Base-by-base conservation (phyloP, 2,329 filamentous ascomycete genomes). In the Purpureocillium takamizusanense region DNA sequence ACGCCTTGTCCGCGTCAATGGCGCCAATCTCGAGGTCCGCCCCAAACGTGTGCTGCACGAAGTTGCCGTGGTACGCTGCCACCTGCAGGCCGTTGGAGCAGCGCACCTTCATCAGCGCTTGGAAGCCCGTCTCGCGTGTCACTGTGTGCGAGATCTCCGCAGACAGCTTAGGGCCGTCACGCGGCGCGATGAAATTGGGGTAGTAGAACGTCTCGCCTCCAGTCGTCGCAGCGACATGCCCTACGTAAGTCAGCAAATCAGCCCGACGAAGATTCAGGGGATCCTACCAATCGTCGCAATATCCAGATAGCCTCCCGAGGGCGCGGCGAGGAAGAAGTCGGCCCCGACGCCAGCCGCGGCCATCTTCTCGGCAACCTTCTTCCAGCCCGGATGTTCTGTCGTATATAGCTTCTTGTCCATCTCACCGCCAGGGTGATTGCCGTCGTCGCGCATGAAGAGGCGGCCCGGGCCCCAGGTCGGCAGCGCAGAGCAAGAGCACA, bases 141-240 rank as follows among this genome's bases (percentile, higher is more conserved):
- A 95, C 78, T 1, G 86, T 80, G 54, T 95, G 90, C 48, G 81
- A 78, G 46, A 98, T 79, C 64, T 98, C 92, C 35, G 83, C 76
- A 3, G 82, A 83, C 30, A 98, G 66, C 65, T 90, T 94, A 40
- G 86, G 72, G 32, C 82, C 79, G 60, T 98, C 92, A 29, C 92
- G 78, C 7, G 85, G 85, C 7, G 83, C 79, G 42, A 95, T 81
- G 66, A 95, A 98, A 60, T 97, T 98, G 33, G 92, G 89, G 57
- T 94, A 98, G 64, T 94, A 95, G 63, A 89, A 98, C 0, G 83
- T 86, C 60, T 98, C 92, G 46, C 92, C 92, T 41, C 92, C 92
- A n/a, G 87, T 94, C 23, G 84, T 81, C 31, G 87, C 80, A 25
- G 92, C 78, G 16, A 95, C 76, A 59, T 95, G 84, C 31, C 89